These are phyloP conservation scores for Ceratobasidium sp. DNA, from an alignment of 1,284 basidiomycete species.

Conservation along the genomic window DNA sequence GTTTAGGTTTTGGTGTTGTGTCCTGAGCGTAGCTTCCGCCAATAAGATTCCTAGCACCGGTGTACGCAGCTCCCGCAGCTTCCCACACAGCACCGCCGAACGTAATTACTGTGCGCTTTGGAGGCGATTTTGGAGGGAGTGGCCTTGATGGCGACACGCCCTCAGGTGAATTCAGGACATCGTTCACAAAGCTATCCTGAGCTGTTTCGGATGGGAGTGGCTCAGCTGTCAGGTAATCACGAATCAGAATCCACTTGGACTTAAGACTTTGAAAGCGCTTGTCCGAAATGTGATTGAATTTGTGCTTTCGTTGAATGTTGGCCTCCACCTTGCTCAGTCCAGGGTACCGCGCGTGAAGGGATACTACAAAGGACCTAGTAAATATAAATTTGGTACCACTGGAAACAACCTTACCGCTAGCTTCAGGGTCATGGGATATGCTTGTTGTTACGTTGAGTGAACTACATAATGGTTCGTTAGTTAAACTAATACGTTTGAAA, in stretches of 20 bases:
- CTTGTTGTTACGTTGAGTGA: conserved; percentile 8
- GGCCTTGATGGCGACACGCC: not conserved
- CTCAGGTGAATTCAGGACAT: not conserved
- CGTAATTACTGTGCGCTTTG: too few species aligned
- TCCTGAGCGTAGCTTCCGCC: not conserved
- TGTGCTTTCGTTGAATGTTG: not conserved
- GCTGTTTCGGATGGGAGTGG: not conserved
- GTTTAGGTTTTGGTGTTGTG: not conserved
- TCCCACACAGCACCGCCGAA: not conserved
- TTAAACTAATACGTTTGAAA: not conserved
- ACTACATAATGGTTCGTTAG: not conserved
- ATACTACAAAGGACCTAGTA: not conserved
- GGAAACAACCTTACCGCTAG: conserved; percentile 1
- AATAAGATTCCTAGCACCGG: not conserved
- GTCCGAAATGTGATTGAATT: conserved; percentile 1
- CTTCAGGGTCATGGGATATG: conserved; percentile 10
- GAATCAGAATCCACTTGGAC: conserved; percentile 13
- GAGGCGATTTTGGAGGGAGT: not conserved
- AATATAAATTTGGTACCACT: not conserved
- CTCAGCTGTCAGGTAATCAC: conserved; percentile 3
- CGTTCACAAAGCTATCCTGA: not conserved
- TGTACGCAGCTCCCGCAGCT: not conserved
- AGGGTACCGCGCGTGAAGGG: conserved; percentile 15
- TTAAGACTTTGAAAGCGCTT: conserved; percentile 17
- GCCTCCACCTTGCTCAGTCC: not conserved